Evolutionary conservation across 2,329 filamentous ascomycete genomes (phyloP).

Genomic region (Ophiostoma ulmi): DNA sequence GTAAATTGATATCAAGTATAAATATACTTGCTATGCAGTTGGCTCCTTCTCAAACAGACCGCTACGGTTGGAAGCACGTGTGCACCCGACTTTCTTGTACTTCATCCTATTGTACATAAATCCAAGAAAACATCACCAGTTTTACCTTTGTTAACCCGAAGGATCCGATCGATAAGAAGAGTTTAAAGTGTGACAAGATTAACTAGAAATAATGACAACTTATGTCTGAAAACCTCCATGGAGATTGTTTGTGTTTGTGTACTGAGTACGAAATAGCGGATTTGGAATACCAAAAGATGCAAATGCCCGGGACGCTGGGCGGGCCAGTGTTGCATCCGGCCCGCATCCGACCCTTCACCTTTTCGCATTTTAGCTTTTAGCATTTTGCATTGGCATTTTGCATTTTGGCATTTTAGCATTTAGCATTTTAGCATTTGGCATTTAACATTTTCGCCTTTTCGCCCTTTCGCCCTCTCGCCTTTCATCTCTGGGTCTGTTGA

Average conservation of each 20-base stretch:
- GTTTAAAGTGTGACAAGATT: not conserved
- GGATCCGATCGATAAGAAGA: too few relatives aligned
- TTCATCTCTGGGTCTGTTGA: not conserved
- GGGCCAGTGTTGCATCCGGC: slow-evolving; percentile 18
- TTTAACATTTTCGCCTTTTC: too few relatives aligned
- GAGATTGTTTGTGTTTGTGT: not conserved
- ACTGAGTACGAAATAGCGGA: not conserved
- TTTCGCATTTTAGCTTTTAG: too few relatives aligned
- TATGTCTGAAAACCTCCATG: too few relatives aligned
- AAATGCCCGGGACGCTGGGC: slow-evolving; percentile 1
- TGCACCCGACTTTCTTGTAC: not conserved
- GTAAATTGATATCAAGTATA: not conserved
- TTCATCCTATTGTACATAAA: not conserved
- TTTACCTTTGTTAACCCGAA: not conserved
- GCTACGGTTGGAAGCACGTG: not conserved
- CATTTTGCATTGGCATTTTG: too few relatives aligned
- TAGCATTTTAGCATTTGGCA: too few relatives aligned
- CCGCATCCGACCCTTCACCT: not conserved
- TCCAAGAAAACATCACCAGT: not conserved
- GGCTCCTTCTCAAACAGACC: not conserved
- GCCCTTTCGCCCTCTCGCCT: not conserved
- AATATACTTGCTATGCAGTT: not conserved
- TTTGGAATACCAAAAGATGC: not conserved
- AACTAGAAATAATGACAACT: too few relatives aligned
- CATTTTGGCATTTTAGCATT: too few relatives aligned